These are phyloP conservation scores for Venturia nashicola DNA, from an alignment of 2,329 filamentous ascomycete genomes.

Conservation along the genomic window DNA sequence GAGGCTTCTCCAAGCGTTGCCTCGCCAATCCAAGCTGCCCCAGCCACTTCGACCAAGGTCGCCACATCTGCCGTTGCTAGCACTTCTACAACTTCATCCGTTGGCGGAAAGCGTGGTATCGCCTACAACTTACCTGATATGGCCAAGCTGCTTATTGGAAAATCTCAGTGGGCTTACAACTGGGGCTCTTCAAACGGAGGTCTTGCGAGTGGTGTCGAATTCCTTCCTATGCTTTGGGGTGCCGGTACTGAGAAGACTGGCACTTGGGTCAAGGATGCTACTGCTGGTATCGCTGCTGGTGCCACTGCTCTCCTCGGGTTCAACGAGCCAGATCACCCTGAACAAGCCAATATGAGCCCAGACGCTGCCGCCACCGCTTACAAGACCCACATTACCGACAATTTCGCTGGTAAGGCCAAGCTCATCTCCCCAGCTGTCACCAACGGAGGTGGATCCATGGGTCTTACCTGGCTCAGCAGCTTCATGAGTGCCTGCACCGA, in stretches of 20 bases:
- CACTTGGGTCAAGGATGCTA: constrained; percentile 15
- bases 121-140: constrained; percentile 51
- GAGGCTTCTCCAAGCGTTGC: background rate
- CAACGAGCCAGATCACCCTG: constrained; percentile 24
- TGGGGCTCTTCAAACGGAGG: constrained; percentile 42
- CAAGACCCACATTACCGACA: constrained; percentile 13
- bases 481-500: constrained; percentile 15
- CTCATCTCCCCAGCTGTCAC: constrained; percentile 19
- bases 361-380: constrained; percentile 19
- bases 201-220: constrained; percentile 34
- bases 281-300: constrained; percentile 13
- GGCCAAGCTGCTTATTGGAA: constrained; percentile 35
- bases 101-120: constrained; percentile 47
- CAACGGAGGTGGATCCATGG: constrained; percentile 15
- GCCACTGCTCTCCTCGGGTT: constrained; percentile 20
- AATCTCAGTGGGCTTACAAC: constrained; percentile 52
- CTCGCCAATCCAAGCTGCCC: background rate
- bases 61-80: background rate
- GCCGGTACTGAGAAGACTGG: constrained; percentile 12
- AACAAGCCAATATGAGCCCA: constrained; percentile 23
- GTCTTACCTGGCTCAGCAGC: constrained; percentile 16
- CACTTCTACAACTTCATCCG: constrained; percentile 5
- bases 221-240: constrained; percentile 48
- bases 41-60: background rate
- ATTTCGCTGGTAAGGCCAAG: constrained; percentile 11